A percentile compares a stretch with the other conserved stretches of the same genome.
These are phyloP conservation scores for Epipyxis sp. DNA, from an alignment of 108 stramenopile species.

Conservation along the genomic window DNA sequence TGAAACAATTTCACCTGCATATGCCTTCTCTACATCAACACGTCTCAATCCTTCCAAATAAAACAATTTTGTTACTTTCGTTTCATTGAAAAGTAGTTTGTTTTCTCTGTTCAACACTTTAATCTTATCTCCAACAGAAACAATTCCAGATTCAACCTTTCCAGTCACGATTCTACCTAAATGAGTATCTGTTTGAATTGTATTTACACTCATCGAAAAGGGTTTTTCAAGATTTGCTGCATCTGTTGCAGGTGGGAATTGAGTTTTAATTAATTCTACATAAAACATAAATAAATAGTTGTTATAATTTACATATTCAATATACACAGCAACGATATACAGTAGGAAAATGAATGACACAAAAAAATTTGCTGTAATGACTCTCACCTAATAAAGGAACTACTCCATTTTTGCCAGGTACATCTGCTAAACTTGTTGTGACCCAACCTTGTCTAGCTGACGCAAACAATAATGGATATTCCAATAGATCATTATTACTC, in stretches of 20 bases:
- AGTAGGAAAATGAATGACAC: no score
- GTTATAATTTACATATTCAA: no score
- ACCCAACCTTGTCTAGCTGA: constrained; percentile 33
- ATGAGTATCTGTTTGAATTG: constrained; percentile 20
- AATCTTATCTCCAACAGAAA: constrained; percentile 1
- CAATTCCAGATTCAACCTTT: constrained; percentile 8
- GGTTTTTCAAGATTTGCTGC: background rate
- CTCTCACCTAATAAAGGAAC: constrained; percentile 5
- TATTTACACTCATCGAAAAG: constrained; percentile 18
- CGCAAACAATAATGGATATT: constrained; percentile 24
- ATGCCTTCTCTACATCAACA: constrained; percentile 15
- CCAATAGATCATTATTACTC: background rate
- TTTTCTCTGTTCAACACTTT: constrained; percentile 4
- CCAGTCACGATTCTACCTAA: constrained; percentile 27
- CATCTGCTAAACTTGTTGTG: background rate
- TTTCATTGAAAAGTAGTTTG: background rate
- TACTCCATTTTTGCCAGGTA: constrained; percentile 27
- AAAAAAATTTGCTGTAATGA: no score
- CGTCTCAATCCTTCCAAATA: constrained; percentile 16
- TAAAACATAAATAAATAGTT: no score
- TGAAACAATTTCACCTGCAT: constrained; percentile 30
- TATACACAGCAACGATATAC: no score
- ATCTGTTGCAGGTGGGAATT: constrained; percentile 13
- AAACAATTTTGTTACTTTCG: constrained; percentile 25
- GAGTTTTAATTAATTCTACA: background rate